These are phyloP conservation scores for Remersonia thermophila DNA, from an alignment of 2,329 filamentous ascomycete genomes.

Conservation along the genomic window DNA sequence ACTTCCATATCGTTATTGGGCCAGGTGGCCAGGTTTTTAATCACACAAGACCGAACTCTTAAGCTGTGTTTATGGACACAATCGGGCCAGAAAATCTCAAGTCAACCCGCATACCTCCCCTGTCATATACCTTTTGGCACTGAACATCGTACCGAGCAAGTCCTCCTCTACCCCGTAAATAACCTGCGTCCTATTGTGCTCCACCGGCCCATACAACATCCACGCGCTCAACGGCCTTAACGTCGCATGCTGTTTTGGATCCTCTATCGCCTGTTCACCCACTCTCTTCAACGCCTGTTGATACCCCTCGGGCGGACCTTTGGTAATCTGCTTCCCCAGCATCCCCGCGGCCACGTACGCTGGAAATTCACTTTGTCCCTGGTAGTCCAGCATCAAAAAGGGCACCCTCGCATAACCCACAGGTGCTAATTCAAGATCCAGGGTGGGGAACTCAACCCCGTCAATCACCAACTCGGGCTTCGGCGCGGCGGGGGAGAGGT, in stretches of 20 bases:
- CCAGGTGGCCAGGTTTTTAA: no score
- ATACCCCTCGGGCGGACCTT: constrained; percentile 16
- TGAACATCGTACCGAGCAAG: constrained; percentile 1
- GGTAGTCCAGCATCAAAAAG: constrained; percentile 25
- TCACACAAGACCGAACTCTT: no score
- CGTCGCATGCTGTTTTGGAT: neutral
- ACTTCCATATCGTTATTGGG: no score
- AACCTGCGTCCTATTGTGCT: neutral
- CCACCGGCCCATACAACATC: constrained; percentile 9
- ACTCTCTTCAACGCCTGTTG: constrained; percentile 21
- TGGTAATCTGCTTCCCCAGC: constrained; percentile 17
- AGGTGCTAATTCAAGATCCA: constrained; percentile 11
- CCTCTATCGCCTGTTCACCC: neutral
- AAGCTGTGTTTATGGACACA: no score
- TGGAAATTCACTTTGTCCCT: constrained; percentile 17
- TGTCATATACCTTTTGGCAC: constrained; percentile 2
- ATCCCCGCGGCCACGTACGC: constrained; percentile 28
- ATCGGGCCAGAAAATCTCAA: no score
- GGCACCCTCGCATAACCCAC: constrained; percentile 29
- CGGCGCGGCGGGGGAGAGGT: neutral
- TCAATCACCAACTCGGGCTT: constrained; percentile 10
- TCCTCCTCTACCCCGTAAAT: neutral
- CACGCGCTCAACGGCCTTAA: constrained; percentile 6
- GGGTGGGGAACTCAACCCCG: constrained; percentile 18
- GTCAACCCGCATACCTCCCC: constrained; percentile 6